A percentile compares a stretch with the other conserved stretches of the same genome.
Conservation (phyloP, 331 rosid species). For the Quercus lobata region DNA sequence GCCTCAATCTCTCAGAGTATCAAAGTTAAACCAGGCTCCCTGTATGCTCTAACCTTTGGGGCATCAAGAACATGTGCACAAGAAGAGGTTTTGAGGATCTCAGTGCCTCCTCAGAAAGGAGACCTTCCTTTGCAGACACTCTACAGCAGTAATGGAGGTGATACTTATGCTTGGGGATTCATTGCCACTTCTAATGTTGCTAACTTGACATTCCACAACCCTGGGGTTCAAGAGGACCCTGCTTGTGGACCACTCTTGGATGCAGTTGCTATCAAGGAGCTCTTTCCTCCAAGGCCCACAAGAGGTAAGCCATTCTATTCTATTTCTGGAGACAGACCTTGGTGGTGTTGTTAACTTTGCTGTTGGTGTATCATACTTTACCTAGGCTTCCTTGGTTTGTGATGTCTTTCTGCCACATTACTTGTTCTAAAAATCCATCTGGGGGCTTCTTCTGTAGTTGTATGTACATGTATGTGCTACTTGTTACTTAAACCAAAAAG, state of each 20-base stretch:
- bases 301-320: conserved; percentile 48
- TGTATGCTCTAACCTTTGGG: conserved; percentile 70
- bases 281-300: conserved; percentile 58
- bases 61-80: conserved; percentile 98
- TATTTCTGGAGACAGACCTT: neutral
- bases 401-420: neutral
- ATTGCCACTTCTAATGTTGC: conserved; percentile 40
- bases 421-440: neutral
- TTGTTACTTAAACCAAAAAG: too few relatives aligned
- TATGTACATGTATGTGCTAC: neutral
- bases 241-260: conserved; percentile 94
- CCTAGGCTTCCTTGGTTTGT: too few relatives aligned
- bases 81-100: conserved; percentile 81
- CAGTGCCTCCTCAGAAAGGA: conserved; percentile 66
- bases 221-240: conserved; percentile 93
- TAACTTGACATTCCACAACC: conserved; percentile 75
- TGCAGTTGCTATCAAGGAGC: conserved; percentile 88
- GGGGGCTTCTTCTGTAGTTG: neutral
- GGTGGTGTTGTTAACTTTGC: neutral
- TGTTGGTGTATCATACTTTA: neutral
- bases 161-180: conserved; percentile 87
- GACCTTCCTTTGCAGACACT: conserved; percentile 90
- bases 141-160: conserved; percentile 75
- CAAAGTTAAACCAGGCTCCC: conserved; percentile 50
- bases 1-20: conserved; percentile 74